Percentiles rank a stretch among this genome's conserved stretches.
These are phyloP conservation scores for Neofusicoccum kwambonambiense DNA, from an alignment of 2,329 filamentous ascomycete species.

Conservation along the genomic window DNA sequence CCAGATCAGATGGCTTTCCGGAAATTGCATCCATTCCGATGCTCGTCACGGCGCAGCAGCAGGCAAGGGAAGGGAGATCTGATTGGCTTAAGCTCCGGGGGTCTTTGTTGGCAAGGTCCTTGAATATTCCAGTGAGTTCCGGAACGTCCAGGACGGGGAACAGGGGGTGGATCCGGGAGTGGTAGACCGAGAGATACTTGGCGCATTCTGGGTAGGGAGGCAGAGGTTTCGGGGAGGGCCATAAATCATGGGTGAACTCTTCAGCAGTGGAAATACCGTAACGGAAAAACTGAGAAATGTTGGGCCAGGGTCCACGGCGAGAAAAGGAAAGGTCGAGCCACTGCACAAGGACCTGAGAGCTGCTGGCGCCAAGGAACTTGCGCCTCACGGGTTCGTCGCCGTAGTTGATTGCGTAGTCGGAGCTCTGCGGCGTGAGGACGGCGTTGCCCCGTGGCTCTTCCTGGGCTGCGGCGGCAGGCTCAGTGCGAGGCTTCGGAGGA, in stretches of 20 bases:
- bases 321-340: conserved; percentile 19
- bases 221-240: not conserved
- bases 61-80: not conserved
- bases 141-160: not conserved
- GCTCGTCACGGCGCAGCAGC: not conserved
- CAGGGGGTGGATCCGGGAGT: not conserved
- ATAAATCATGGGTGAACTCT: not conserved
- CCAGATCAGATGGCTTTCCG: not conserved
- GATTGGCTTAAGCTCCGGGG: not conserved
- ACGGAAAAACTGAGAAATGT: conserved; percentile 2
- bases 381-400: conserved; percentile 6
- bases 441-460: not conserved
- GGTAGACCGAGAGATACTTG: not conserved
- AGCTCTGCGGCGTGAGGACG: not conserved
- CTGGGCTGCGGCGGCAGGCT: not conserved
- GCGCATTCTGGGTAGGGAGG: not conserved
- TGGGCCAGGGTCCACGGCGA: conserved; percentile 8
- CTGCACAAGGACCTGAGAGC: conserved; percentile 19
- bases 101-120: not conserved
- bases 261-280: conserved; percentile 1
- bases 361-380: conserved; percentile 21
- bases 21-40: conserved; percentile 6
- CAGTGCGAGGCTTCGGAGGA: conserved; percentile 2
- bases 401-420: not conserved
- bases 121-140: not conserved